Evolutionary conservation across 805 yeast species (phyloP).

Genomic region (Blastobotrys mokoenaii): DNA sequence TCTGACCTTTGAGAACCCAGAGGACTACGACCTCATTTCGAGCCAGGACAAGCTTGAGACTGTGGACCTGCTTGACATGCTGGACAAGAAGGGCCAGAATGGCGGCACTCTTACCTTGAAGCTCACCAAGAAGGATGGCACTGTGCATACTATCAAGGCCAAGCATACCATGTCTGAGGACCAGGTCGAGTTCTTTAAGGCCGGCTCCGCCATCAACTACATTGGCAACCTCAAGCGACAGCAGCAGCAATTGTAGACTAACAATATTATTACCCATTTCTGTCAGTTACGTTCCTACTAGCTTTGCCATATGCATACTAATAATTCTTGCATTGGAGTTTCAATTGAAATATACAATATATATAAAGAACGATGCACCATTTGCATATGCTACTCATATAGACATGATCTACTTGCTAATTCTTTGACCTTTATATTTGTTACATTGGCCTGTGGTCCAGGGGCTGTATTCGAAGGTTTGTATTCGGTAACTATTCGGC

Average conservation of each 20-base stretch:
- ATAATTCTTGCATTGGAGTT: no score
- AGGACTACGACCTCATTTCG: conserved; percentile 87
- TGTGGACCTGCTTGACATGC: conserved; percentile 76
- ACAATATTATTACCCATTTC: no score
- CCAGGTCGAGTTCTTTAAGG: conserved; percentile 99
- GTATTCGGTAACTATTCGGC: no score
- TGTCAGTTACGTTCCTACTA: no score
- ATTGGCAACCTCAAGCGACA: conserved; percentile 44
- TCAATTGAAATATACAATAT: no score
- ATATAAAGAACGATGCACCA: no score
- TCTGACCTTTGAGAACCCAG: conserved; percentile 82
- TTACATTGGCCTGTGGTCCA: no score
- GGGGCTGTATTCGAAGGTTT: no score
- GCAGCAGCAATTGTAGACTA: conserved; percentile 1
- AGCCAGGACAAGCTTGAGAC: conserved; percentile 89
- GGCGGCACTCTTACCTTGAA: conserved; percentile 71
- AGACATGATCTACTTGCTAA: no score
- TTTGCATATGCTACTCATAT: no score
- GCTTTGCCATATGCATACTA: no score
- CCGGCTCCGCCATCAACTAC: conserved; percentile 98
- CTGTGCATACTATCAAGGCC: conserved; percentile 61
- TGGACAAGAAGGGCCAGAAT: conserved; percentile 93
- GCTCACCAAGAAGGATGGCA: conserved; percentile 68
- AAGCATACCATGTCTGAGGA: conserved; percentile 91
- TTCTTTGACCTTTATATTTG: no score